Conservation (phyloP, 1,139 yeast genomes). For the Kurtzmaniella natalensis region DNA sequence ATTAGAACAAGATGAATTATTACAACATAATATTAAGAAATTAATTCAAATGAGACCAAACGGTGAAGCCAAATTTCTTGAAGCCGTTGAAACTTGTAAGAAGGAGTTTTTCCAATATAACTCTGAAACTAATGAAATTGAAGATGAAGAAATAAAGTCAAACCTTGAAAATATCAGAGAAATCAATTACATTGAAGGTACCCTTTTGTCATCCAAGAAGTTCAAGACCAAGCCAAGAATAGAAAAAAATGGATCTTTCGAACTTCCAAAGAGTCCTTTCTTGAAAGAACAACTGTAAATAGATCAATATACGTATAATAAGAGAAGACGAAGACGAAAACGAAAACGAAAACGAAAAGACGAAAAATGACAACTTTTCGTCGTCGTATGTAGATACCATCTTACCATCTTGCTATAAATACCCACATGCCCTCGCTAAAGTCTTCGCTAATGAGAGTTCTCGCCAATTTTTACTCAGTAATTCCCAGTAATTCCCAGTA, state of each 20-base stretch:
- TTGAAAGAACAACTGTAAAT: slow-evolving; percentile 14
- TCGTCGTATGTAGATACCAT: no score
- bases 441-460: no score
- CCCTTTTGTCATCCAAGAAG: slow-evolving; percentile 32
- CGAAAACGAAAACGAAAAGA: no score
- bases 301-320: no score
- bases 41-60: slow-evolving; percentile 41
- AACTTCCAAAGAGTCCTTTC: slow-evolving; percentile 37
- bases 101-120: slow-evolving; percentile 45
- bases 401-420: no score
- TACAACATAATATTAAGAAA: slow-evolving; percentile 53
- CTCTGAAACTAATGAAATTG: slow-evolving; percentile 22
- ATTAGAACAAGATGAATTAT: slow-evolving; percentile 55
- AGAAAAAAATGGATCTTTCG: slow-evolving; percentile 7
- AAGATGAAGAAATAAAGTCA: slow-evolving; percentile 19
- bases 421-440: no score
- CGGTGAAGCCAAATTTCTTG: slow-evolving; percentile 52
- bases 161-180: slow-evolving; percentile 34
- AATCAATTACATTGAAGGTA: slow-evolving; percentile 23
- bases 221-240: slow-evolving; percentile 31
- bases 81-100: slow-evolving; percentile 65
- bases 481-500: no score
- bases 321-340: no score
- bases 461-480: no score
- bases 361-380: no score